phyloP scores from a whole-genome alignment of 225 moss, liverwort and hornwort genomes.

The Bryum argenteum region DNA sequence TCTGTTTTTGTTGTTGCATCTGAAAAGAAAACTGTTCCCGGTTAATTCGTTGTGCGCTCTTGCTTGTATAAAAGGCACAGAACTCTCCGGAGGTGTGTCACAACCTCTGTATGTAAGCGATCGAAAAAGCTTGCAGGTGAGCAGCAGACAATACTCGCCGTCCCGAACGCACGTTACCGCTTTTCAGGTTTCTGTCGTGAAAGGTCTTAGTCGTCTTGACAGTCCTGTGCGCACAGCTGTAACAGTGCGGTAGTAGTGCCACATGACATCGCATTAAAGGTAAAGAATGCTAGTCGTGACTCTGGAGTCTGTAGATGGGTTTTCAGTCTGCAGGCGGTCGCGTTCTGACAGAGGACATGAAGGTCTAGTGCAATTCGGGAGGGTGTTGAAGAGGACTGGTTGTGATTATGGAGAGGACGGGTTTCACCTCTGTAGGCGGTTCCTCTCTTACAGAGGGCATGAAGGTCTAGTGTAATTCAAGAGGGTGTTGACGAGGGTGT shows the following conservation, averaged over 20 bases:
- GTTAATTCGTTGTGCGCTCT: not conserved
- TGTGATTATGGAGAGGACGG: too few relatives aligned
- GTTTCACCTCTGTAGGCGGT: too few relatives aligned
- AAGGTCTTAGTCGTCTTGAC: not conserved
- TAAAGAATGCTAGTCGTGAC: not conserved
- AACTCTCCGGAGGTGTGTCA: not conserved
- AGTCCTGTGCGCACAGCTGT: not conserved
- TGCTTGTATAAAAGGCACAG: not conserved
- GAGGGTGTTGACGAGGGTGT: constrained; percentile 16
- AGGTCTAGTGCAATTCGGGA: constrained; percentile 4
- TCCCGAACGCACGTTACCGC: too few relatives aligned
- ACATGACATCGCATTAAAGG: not conserved
- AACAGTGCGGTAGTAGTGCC: too few relatives aligned
- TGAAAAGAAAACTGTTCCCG: too few relatives aligned
- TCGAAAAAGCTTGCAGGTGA: not conserved
- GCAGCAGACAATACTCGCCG: not conserved
- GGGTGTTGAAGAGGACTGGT: constrained; percentile 17
- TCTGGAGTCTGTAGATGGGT: not conserved
- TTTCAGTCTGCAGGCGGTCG: not conserved
- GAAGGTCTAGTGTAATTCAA: constrained; percentile 6
- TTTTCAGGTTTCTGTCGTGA: constrained; percentile 9
- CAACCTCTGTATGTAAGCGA: constrained; percentile 21
- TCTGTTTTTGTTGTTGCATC: too few relatives aligned
- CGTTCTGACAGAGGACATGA: constrained; percentile 1
- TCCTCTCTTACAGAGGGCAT: not conserved